phyloP scores from a whole-genome alignment of 345 rosid genomes.

The Durio zibethinus region DNA sequence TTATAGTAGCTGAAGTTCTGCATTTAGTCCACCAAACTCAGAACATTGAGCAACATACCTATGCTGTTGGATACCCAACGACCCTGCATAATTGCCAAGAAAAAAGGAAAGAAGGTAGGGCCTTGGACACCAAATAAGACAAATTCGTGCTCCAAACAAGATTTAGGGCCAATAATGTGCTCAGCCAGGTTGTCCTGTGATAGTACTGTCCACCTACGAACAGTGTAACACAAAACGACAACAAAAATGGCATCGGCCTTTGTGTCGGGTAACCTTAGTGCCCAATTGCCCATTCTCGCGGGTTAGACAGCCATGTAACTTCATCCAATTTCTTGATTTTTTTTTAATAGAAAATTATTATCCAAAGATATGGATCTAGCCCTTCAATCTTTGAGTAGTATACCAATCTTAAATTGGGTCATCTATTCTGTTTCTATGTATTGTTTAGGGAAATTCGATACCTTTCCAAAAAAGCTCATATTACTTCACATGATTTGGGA shows the following conservation, averaged over 20 bases:
- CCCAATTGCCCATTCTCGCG: slow-evolving; percentile 9
- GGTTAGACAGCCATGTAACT: background rate
- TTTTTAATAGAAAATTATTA: background rate
- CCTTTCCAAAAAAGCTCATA: background rate
- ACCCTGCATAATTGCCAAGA: background rate
- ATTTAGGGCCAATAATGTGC: background rate
- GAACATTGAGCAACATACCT: too few species aligned
- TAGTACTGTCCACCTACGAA: background rate
- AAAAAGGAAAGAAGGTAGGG: background rate
- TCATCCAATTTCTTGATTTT: background rate
- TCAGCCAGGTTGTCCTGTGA: background rate
- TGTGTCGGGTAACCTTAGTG: background rate
- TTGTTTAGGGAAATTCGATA: background rate
- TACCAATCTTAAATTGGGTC: background rate
- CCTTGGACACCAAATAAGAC: background rate
- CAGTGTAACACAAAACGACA: background rate
- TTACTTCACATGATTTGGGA: background rate
- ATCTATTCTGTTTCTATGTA: background rate
- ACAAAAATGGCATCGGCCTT: background rate
- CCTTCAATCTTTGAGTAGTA: background rate
- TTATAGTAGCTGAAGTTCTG: too few species aligned
- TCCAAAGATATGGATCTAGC: slow-evolving; percentile 2
- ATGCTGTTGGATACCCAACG: slow-evolving; percentile 8
- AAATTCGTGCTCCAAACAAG: background rate
- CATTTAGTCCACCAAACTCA: too few species aligned